Base-by-base conservation (phyloP, 140 eudicot species). In the Cichorium intybus region DNA sequence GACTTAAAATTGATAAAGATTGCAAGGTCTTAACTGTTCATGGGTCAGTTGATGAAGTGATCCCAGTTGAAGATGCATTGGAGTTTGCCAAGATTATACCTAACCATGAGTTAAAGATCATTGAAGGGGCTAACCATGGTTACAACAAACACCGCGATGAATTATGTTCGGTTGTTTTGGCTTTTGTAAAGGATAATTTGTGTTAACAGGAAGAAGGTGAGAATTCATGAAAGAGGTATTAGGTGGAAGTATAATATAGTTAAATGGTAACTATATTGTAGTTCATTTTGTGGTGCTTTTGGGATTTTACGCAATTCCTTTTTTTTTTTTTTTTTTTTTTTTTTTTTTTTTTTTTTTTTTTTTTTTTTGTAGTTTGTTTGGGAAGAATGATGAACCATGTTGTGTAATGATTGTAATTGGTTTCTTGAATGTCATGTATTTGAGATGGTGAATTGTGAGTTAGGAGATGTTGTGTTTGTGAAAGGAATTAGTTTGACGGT, bases 11-110 rank as follows among this genome's bases (percentile, higher is more conserved):
- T 8, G 74, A 79, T 70, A 57, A 71, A 72, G 47, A 62, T 16
- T 66, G 72, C 77, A 85, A 76, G 81, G 96, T 88, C 7, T 58
- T 85, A 77, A 91, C 85, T 22, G 80, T 91, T 31, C 96, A 91
- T 70, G 96, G 96, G 37, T 84, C 97, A 7, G 87, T 65, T 5
- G 96, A 91, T 76, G 91, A 92, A 74, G 35, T 83, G 65, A 77
- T 92, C 68, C 95, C 98, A 0, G 85, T 88, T 37, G 98, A 92
- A 70, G 89, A 92, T 81, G 96, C 89, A n/a, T 18, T 59, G 14
- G 89, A 72, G 78, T 85, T 86, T 57, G 81, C 76, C 56, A 89
- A 83, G 81, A 68, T 83, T 62, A 86, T 89, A 74, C 83, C 85
- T 0, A 89, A 85, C 72, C 95, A 92, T 83, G 75, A 68, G 59